Percentiles rank a stretch among this genome's conserved stretches.
These are phyloP conservation scores for Phoma herbarum DNA, from an alignment of 2,329 filamentous ascomycete species.

Conservation along the genomic window DNA sequence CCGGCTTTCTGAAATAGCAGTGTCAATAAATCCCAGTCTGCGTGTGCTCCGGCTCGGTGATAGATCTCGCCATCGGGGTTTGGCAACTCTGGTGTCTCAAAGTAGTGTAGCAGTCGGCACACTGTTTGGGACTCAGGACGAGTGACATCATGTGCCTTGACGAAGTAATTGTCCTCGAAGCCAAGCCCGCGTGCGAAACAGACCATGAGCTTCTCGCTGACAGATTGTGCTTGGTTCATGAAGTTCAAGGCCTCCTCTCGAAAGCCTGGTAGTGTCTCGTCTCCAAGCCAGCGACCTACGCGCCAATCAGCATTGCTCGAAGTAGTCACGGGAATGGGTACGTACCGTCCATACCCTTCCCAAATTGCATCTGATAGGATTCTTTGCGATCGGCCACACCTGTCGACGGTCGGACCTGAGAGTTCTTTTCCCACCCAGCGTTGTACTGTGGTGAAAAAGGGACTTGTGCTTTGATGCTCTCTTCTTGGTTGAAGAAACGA, in stretches of 20 bases:
- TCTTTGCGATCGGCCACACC: slow-evolving; percentile 68
- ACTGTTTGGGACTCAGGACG: slow-evolving; percentile 64
- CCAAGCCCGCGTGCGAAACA: slow-evolving; percentile 67
- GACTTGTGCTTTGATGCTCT: slow-evolving; percentile 62
- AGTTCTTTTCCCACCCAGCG: slow-evolving; percentile 68
- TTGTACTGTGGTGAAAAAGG: slow-evolving; percentile 64
- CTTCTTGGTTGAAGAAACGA: slow-evolving; percentile 63
- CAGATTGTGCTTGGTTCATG: slow-evolving; percentile 63
- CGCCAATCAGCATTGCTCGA: not conserved
- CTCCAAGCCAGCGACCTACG: slow-evolving; percentile 58
- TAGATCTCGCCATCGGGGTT: slow-evolving; percentile 54
- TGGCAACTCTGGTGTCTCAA: slow-evolving; percentile 49
- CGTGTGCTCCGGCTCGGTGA: slow-evolving; percentile 69
- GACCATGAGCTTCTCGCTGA: slow-evolving; percentile 66
- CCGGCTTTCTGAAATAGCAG: slow-evolving; percentile 69
- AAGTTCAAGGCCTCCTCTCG: slow-evolving; percentile 57
- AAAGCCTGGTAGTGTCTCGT: slow-evolving; percentile 61
- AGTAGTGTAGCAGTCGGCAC: slow-evolving; percentile 66
- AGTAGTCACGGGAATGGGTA: not conserved
- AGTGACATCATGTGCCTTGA: slow-evolving; percentile 61
- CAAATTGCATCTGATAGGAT: slow-evolving; percentile 70
- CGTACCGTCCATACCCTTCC: slow-evolving; percentile 60
- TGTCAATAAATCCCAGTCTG: slow-evolving; percentile 70
- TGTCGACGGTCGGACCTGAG: slow-evolving; percentile 67
- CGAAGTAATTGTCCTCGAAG: slow-evolving; percentile 65